These are phyloP conservation scores for Starmerella scarabaei DNA, from an alignment of 805 yeast species.

Conservation along the genomic window DNA sequence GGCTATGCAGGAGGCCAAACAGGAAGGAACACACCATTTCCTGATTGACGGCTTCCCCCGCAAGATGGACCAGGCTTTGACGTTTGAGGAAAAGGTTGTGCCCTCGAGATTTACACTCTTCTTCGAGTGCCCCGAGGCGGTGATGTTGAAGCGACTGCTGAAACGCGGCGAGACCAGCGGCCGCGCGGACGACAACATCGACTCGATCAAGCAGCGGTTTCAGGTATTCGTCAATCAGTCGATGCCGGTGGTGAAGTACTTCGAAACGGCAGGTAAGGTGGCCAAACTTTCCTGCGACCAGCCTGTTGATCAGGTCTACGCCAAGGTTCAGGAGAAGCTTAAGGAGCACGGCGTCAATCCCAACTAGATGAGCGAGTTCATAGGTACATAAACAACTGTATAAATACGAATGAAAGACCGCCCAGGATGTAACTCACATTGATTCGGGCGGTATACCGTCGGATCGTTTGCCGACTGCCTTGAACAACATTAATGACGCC, in stretches of 20 bases:
- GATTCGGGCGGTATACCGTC: too few relatives aligned
- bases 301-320: slow-evolving; percentile 66
- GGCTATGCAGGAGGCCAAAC: slow-evolving; percentile 46
- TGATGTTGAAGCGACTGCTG: slow-evolving; percentile 72
- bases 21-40: slow-evolving; percentile 47
- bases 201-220: slow-evolving; percentile 81
- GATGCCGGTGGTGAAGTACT: slow-evolving; percentile 87
- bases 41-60: slow-evolving; percentile 94
- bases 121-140: slow-evolving; percentile 54
- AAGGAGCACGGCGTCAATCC: slow-evolving; percentile 27
- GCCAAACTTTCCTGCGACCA: slow-evolving; percentile 68
- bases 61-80: slow-evolving; percentile 93
- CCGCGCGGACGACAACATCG: slow-evolving; percentile 83
- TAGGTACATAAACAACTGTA: not conserved
- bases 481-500: not conserved
- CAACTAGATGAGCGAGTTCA: not conserved
- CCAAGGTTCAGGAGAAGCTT: slow-evolving; percentile 53
- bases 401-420: too few relatives aligned
- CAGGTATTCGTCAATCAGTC: slow-evolving; percentile 73
- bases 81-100: slow-evolving; percentile 63
- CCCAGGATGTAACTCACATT: too few relatives aligned
- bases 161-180: slow-evolving; percentile 94
- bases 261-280: slow-evolving; percentile 56
- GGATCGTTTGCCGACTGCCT: not conserved
- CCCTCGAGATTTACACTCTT: slow-evolving; percentile 31